Evolutionary conservation across 2,329 filamentous ascomycete species (phyloP), one percentile per base, ranked within the genome.

Genomic region (Trichothecium roseum): DNA sequence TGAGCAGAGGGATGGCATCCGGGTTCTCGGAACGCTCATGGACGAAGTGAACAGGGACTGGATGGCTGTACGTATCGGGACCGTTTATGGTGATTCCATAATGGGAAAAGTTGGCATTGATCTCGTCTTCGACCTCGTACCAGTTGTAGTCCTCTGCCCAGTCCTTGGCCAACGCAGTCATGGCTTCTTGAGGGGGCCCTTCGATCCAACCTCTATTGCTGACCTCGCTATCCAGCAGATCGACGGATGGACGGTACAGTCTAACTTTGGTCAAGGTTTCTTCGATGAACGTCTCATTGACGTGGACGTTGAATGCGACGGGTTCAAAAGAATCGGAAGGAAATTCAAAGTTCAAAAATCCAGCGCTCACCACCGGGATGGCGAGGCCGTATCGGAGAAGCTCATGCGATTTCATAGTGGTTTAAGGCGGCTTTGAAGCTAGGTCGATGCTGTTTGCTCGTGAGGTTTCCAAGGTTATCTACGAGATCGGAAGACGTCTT

Each of bases 31-130:
- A 42, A 13, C 35, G 32, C n/a, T 43, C 37, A 28, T 45, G 41
- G n/a, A 43, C 30, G 18, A 43, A 45, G 33, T 45, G 42, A n/a
- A 45, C 37, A 14, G 39, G 45, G n/a, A 45, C 31, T 4, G 36
- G 28, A 5, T 37, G 28, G 8, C 27, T 16, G 20, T 39, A 18
- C 3, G 14, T 17, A 7, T 28, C 15, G 15, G 18, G 17, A 4
- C 26, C 34, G 4, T 26, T 22, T 16, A 38, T 8, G 4, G 26
- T 24, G 13, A 30, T 24, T 4, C n/a, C 27, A 16, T 34, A 38
- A 17, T 38, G 36, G 12, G 15, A 30, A 13, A 34, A 30, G 8
- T 38, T 32, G 10, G 24, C 16, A 18, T 38, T 38, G 20, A 38
- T 34, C n/a, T 34, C 18, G 4, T 29, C 24, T 18, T 38, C 14